A percentile compares a stretch with the other conserved stretches of the same genome.
Conservation (phyloP, 176 grass and related monocot species). For the Pontederia crassipes region DNA sequence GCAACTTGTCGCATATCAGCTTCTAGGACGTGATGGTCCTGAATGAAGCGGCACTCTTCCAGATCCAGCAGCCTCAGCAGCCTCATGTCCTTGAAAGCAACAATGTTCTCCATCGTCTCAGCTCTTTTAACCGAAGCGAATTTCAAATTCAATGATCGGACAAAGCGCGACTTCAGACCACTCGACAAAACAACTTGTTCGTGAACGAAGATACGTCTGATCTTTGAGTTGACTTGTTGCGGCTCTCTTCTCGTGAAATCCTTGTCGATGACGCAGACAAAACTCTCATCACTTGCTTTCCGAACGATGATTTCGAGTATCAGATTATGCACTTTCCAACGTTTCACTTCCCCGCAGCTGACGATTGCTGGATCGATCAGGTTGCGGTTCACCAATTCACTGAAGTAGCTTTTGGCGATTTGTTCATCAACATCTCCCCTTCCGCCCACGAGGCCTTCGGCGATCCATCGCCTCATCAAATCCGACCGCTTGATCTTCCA, state of each 20-base stretch:
- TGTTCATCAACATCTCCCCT: constrained; percentile 20
- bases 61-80: constrained; percentile 31
- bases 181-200: constrained; percentile 2
- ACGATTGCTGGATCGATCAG: constrained; percentile 24
- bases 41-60: constrained; percentile 3
- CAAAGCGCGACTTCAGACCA: not conserved
- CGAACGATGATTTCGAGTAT: constrained; percentile 21
- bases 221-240: constrained; percentile 16
- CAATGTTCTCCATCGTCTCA: too few relatives aligned
- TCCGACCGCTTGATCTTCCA: constrained; percentile 27
- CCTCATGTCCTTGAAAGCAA: constrained; percentile 2
- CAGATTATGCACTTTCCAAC: constrained; percentile 29
- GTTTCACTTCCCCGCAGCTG: not conserved
- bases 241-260: not conserved
- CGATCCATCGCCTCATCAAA: constrained; percentile 34
- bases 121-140: constrained; percentile 10
- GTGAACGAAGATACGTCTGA: constrained; percentile 29
- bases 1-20: constrained; percentile 15
- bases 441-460: constrained; percentile 31
- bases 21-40: constrained; percentile 23
- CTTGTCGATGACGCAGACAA: constrained; percentile 13
- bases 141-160: constrained; percentile 23
- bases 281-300: constrained; percentile 30
- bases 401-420: constrained; percentile 21
- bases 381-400: constrained; percentile 33